Evolutionary conservation across 1,139 yeast genomes (phyloP).

Genomic region (Zygoascus sp.): DNA sequence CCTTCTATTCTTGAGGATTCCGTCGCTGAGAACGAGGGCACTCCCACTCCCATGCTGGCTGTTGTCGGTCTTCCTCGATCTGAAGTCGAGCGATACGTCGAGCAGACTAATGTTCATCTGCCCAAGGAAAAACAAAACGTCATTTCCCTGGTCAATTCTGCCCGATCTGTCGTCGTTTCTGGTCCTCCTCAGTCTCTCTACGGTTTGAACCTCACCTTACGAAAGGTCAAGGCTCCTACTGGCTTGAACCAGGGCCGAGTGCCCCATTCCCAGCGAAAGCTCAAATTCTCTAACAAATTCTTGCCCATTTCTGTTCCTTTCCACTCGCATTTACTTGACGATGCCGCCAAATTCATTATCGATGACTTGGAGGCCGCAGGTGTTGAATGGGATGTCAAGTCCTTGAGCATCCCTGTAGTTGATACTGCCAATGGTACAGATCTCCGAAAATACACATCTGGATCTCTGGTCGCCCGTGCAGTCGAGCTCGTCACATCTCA

Average conservation of each 20-base stretch:
- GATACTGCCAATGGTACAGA: conserved; percentile 87
- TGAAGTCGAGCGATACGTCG: conserved; percentile 75
- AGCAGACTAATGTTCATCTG: conserved; percentile 85
- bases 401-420: conserved; percentile 76
- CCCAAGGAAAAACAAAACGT: conserved; percentile 89
- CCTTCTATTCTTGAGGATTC: conserved; percentile 93
- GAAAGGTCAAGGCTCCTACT: conserved; percentile 91
- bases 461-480: conserved; percentile 59
- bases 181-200: conserved; percentile 99
- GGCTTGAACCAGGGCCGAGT: conserved; percentile 94
- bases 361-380: conserved; percentile 58
- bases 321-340: conserved; percentile 81
- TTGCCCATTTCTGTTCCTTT: conserved; percentile 95
- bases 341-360: conserved; percentile 63
- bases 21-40: conserved; percentile 90
- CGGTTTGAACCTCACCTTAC: conserved; percentile 85
- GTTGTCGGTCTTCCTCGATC: conserved; percentile 78
- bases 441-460: conserved; percentile 49
- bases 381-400: conserved; percentile 51
- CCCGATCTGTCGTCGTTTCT: conserved; percentile 87
- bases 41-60: conserved; percentile 96
- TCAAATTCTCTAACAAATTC: conserved; percentile 88
- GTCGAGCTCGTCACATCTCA: conserved; percentile 78
- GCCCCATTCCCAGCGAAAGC: conserved; percentile 88
- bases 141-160: conserved; percentile 90